These are phyloP conservation scores for Lactuca saligna DNA, from an alignment of 129 eudicot genomes.

Conservation along the genomic window DNA sequence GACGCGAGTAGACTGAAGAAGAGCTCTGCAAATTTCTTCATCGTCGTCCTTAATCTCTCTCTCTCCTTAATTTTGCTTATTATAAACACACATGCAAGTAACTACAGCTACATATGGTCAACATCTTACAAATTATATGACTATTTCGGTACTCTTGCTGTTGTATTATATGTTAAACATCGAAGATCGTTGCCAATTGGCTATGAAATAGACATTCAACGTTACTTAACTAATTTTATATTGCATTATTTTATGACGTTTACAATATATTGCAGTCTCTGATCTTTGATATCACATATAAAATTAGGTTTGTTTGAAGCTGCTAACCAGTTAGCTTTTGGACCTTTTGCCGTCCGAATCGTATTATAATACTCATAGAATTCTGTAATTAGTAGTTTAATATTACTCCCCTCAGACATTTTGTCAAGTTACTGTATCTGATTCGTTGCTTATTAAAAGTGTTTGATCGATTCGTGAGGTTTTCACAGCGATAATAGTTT, in stretches of 20 bases:
- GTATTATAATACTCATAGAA: conserved; percentile 12
- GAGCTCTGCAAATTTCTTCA: background rate
- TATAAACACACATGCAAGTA: conserved; percentile 25
- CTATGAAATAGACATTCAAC: conserved; percentile 4
- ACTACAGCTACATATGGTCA: conserved; percentile 11
- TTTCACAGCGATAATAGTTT: conserved; percentile 11
- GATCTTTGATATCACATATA: conserved; percentile 1
- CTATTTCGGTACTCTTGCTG: background rate
- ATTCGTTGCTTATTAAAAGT: conserved; percentile 13
- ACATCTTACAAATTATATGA: conserved; percentile 3
- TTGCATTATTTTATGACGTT: conserved; percentile 8
- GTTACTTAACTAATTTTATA: background rate
- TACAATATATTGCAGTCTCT: conserved; percentile 23
- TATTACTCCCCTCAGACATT: background rate
- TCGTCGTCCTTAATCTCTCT: background rate
- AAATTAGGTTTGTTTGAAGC: conserved; percentile 23
- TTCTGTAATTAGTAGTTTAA: conserved; percentile 6
- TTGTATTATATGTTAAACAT: conserved; percentile 18
- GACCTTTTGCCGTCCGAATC: conserved; percentile 42
- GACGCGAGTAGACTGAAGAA: no score
- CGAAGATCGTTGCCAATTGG: conserved; percentile 17
- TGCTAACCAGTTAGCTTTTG: conserved; percentile 27
- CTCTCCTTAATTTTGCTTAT: background rate
- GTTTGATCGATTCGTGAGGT: background rate
- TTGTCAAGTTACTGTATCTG: conserved; percentile 25